A percentile compares a stretch with the other conserved stretches of the same genome.
phyloP scores from a whole-genome alignment of 768 basidiomycete species.

The Scleroderma citrinum region DNA sequence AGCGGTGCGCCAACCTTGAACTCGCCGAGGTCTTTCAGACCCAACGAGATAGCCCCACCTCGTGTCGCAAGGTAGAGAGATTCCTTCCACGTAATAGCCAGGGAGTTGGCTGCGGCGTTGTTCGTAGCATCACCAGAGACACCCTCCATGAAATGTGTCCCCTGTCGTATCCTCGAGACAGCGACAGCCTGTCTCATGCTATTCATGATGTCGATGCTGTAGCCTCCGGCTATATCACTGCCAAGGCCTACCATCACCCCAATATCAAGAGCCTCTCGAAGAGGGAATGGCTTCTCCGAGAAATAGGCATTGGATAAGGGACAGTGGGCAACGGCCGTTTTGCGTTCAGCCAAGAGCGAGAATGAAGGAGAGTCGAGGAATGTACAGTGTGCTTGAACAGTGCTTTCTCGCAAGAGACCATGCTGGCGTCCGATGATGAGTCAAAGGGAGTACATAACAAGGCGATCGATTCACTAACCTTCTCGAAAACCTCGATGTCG shows the following conservation, averaged over 20 bases:
- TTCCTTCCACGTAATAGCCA: conserved; percentile 77
- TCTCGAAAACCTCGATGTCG: conserved; percentile 73
- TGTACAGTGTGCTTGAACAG: conserved; percentile 88
- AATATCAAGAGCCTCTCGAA: conserved; percentile 62
- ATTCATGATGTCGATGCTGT: conserved; percentile 69
- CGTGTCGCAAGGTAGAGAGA: conserved; percentile 74
- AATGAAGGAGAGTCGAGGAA: conserved; percentile 56
- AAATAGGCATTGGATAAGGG: conserved; percentile 89
- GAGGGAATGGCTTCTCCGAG: conserved; percentile 60
- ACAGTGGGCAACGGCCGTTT: conserved; percentile 76
- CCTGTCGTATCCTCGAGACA: conserved; percentile 65
- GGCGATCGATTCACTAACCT: conserved; percentile 32
- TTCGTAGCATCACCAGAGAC: background rate
- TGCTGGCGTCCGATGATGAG: conserved; percentile 33
- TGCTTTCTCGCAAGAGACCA: conserved; percentile 53
- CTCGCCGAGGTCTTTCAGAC: conserved; percentile 44
- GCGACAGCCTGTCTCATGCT: conserved; percentile 77
- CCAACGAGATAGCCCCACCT: conserved; percentile 71
- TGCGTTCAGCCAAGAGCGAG: conserved; percentile 38
- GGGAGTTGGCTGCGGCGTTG: background rate
- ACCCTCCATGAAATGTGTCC: conserved; percentile 29
- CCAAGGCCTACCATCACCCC: conserved; percentile 75
- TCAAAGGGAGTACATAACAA: background rate
- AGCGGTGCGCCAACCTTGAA: conserved; percentile 61
- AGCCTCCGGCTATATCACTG: conserved; percentile 83